phyloP scores from a whole-genome alignment of 768 basidiomycete species.

The Tricholoma furcatifolium region DNA sequence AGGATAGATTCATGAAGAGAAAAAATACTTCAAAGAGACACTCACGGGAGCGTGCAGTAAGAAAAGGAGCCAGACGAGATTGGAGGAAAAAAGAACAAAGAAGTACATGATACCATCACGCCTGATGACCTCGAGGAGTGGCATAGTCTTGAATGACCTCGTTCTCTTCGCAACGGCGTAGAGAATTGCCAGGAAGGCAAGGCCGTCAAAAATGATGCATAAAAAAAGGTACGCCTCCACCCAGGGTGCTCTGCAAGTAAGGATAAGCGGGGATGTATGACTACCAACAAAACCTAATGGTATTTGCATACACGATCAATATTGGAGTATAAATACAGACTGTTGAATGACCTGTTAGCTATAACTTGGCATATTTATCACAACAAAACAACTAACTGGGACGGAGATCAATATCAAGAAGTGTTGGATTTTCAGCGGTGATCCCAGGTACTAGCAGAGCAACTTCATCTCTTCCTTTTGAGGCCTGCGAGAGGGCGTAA shows the following conservation, averaged over 20 bases:
- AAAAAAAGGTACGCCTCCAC: conserved; percentile 15
- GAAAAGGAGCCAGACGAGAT: conserved; percentile 18
- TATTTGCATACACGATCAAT: neutral
- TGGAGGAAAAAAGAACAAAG: conserved; percentile 20
- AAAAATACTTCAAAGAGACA: too few species aligned
- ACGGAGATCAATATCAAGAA: neutral
- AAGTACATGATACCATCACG: conserved; percentile 20
- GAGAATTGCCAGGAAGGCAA: conserved; percentile 15
- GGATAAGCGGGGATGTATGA: too few species aligned
- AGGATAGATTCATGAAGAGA: neutral
- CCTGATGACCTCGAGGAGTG: conserved; percentile 9
- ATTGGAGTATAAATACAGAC: conserved; percentile 2
- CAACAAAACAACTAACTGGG: conserved; percentile 1
- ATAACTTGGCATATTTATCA: neutral
- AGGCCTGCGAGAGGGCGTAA: conserved; percentile 2
- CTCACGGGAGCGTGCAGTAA: conserved; percentile 14
- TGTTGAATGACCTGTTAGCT: neutral
- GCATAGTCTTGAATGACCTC: neutral
- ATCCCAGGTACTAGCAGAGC: conserved; percentile 5
- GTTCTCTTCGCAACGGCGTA: neutral
- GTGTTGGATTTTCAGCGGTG: neutral
- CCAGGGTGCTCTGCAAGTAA: neutral
- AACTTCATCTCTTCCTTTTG: neutral
- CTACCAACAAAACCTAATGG: too few species aligned
- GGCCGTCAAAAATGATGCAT: conserved; percentile 18